These are phyloP conservation scores for Withania somnifera DNA, from an alignment of 305 asterid species.

Conservation along the genomic window DNA sequence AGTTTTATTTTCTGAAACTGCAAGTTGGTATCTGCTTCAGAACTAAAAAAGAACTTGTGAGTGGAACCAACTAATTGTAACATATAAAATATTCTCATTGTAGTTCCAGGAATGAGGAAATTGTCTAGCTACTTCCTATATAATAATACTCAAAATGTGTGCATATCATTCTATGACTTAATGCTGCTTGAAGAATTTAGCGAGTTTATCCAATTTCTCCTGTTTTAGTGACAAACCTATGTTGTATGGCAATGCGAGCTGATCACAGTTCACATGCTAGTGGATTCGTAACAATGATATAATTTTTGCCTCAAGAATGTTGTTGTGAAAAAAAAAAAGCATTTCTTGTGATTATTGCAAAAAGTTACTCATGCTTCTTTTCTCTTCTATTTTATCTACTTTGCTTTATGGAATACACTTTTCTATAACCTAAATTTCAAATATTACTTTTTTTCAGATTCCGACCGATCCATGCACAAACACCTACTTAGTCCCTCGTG, in stretches of 20 bases:
- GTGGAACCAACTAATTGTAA: neutral
- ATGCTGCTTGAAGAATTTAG: neutral
- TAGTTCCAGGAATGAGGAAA: neutral
- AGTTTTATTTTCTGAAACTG: neutral
- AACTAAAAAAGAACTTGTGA: neutral
- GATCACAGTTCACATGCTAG: neutral
- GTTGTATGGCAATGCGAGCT: neutral
- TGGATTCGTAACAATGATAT: neutral
- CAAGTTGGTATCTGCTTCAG: neutral
- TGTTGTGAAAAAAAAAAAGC: neutral
- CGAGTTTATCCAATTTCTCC: neutral
- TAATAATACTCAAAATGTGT: neutral
- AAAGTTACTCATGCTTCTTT: neutral
- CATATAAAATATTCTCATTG: neutral
- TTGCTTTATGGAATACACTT: neutral
- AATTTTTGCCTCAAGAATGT: neutral
- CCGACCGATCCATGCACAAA: neutral
- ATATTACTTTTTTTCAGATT: neutral
- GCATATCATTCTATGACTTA: neutral
- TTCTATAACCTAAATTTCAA: neutral
- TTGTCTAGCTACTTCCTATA: neutral
- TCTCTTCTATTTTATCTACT: neutral
- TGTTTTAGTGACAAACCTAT: neutral
- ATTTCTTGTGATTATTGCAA: neutral
- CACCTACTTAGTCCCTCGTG: neutral